Percentiles rank a stretch among this genome's conserved stretches.
phyloP scores from a whole-genome alignment of 2,329 filamentous ascomycete species.

The Neobulgaria alba region DNA sequence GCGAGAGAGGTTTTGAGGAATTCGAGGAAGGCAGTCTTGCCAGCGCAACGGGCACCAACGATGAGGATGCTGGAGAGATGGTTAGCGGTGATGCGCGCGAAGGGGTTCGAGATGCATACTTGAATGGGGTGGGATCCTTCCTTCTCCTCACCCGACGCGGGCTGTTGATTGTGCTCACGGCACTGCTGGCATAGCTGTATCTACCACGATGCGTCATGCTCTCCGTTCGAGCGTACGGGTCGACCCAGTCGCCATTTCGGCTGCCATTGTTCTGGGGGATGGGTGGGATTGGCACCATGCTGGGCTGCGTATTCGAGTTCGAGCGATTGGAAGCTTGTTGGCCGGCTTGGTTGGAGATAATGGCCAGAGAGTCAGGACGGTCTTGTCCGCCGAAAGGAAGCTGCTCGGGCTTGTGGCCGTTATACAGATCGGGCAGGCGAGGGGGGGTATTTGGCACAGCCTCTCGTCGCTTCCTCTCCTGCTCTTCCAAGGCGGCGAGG shows the following conservation, averaged over 20 bases:
- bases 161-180: slow-evolving; percentile 85
- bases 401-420: slow-evolving; percentile 27
- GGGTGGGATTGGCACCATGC: slow-evolving; percentile 44
- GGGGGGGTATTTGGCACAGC: slow-evolving; percentile 52
- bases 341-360: slow-evolving; percentile 42
- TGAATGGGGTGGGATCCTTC: slow-evolving; percentile 97
- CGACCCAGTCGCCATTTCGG: slow-evolving; percentile 45
- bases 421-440: slow-evolving; percentile 42
- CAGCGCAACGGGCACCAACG: slow-evolving; percentile 76
- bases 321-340: slow-evolving; percentile 25
- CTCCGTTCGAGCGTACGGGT: slow-evolving; percentile 76
- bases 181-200: slow-evolving; percentile 92
- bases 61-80: slow-evolving; percentile 65
- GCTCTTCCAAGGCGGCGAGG: slow-evolving; percentile 41
- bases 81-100: slow-evolving; percentile 9
- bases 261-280: slow-evolving; percentile 34
- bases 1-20: slow-evolving; percentile 85
- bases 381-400: slow-evolving; percentile 48
- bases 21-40: slow-evolving; percentile 95
- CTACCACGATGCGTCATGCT: slow-evolving; percentile 96
- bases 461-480: slow-evolving; percentile 45
- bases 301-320: slow-evolving; percentile 18
- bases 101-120: slow-evolving; percentile 47
- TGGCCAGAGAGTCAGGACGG: slow-evolving; percentile 53
- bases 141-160: slow-evolving; percentile 84